Evolutionary conservation across 208 protist genomes (phyloP).

Genomic region (Leishmania tropica): DNA sequence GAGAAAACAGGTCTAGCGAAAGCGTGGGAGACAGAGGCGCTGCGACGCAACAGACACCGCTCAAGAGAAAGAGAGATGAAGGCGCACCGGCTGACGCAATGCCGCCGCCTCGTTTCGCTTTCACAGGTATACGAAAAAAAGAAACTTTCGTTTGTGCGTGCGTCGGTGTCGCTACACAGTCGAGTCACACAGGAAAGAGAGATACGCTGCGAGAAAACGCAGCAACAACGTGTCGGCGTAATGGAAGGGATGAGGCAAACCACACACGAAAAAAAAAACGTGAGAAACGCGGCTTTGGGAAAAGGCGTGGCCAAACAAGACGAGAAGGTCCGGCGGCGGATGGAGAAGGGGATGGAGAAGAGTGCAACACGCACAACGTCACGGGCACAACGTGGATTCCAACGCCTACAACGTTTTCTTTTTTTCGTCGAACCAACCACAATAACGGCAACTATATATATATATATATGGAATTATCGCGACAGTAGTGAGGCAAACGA

Average conservation of each 20-base stretch:
- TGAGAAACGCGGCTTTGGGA: background rate
- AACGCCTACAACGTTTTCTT: background rate
- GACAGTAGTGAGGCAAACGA: background rate
- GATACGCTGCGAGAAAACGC: background rate
- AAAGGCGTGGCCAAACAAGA: background rate
- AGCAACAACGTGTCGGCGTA: background rate
- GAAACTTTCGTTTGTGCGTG: background rate
- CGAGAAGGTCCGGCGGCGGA: background rate
- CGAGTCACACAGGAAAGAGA: background rate
- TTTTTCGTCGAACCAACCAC: too few species aligned
- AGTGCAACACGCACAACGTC: background rate
- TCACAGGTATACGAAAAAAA: background rate
- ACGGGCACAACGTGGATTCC: background rate
- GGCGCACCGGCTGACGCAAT: background rate
- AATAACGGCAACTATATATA: too few species aligned
- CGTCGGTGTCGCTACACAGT: background rate
- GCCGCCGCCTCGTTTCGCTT: background rate
- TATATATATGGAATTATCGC: background rate
- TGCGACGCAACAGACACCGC: background rate
- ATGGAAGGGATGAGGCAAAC: background rate
- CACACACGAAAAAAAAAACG: background rate
- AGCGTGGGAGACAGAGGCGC: background rate
- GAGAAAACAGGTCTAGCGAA: background rate
- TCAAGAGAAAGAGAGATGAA: background rate
- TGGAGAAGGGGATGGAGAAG: background rate